A percentile compares a stretch with the other conserved stretches of the same genome.
These are phyloP conservation scores for Mycena chlorophos DNA, from an alignment of 768 basidiomycete species.

Conservation along the genomic window DNA sequence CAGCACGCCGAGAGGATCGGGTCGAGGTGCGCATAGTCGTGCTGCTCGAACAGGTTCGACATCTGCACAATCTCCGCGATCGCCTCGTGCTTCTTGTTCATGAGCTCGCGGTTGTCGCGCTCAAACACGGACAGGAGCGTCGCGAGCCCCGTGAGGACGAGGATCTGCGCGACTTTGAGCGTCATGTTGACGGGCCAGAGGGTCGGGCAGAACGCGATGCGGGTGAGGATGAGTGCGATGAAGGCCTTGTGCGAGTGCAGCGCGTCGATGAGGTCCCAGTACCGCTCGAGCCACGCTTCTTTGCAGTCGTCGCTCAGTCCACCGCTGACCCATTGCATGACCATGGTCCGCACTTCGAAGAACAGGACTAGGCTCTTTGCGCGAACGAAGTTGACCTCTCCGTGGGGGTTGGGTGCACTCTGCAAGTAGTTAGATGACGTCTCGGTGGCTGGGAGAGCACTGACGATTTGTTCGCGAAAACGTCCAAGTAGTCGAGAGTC, in stretches of 20 bases:
- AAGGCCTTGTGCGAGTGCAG: constrained; percentile 9
- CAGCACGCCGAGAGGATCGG: constrained; percentile 6
- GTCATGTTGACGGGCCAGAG: not conserved
- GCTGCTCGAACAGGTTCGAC: constrained; percentile 6
- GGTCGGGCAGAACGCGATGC: constrained; percentile 3
- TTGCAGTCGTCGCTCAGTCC: not conserved
- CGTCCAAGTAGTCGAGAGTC: not conserved
- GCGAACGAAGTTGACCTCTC: constrained; percentile 11
- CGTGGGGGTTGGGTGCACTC: not conserved
- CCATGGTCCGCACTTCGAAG: not conserved
- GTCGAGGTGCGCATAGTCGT: constrained; percentile 2
- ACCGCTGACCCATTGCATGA: not conserved
- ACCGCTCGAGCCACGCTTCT: constrained; percentile 3
- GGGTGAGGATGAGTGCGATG: constrained; percentile 1
- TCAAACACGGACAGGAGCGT: constrained; percentile 32
- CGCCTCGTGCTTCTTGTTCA: constrained; percentile 1
- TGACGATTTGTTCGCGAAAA: constrained; percentile 5
- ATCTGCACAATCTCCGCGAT: constrained; percentile 12
- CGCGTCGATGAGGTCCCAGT: constrained; percentile 14
- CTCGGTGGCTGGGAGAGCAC: not conserved
- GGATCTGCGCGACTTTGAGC: constrained; percentile 8
- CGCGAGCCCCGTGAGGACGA: constrained; percentile 4
- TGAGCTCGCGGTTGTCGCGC: not conserved
- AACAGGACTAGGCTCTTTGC: constrained; percentile 10
- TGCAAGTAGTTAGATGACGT: not conserved